Evolutionary conservation across 345 rosid species (phyloP), one percentile per base, ranked within the genome.

Genomic region (Noccaea caerulescens): DNA sequence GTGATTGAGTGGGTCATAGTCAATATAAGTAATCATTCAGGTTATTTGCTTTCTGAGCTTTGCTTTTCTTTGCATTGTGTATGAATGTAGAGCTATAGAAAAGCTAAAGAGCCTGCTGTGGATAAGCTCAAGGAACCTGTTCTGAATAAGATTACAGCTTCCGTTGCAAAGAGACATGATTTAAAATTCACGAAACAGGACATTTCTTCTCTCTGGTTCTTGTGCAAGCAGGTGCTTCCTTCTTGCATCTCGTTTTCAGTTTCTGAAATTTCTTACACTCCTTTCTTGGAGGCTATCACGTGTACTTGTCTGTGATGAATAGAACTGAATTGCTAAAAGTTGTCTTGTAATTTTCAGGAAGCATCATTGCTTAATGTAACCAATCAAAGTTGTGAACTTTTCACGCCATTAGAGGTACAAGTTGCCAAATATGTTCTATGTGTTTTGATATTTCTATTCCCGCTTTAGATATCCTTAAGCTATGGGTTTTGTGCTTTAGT

Each of bases 301-400:
- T 47, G 6, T 59, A 51, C 58, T 9, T 27, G 3, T 20, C 23
- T n/a, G n/a, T 34, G 60, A 63, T 33, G 37, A 43, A 25, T 25
- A 43, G 13, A 2, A 2, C 65, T 45, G 34, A 41, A 6, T 13
- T n/a, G 7, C 5, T 39, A 16, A 25, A 11, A 25, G 1, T 13
- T 42, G 10, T 52, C 4, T 10, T 8, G n/a, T 18, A 42, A 50
- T 60, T 80, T 72, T 70, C 88, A 94, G 99, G 98, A 94, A 86
- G 89, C 97, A 72, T 88, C 98, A 42, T 76, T 94, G 80, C 83
- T 88, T 79, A 86, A 92, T 77, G 77, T 84, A 65, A 87, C 91
- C 27, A 84, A 88, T 79, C 96, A 82, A 83, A 89, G 98, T 60
- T 94, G 99, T 76, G 86, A 77, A 63, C 96, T 94, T 80, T 89